Evolutionary conservation across 441 rosid species (phyloP), one percentile per base, ranked within the genome.

Genomic region (California macrophylla): DNA sequence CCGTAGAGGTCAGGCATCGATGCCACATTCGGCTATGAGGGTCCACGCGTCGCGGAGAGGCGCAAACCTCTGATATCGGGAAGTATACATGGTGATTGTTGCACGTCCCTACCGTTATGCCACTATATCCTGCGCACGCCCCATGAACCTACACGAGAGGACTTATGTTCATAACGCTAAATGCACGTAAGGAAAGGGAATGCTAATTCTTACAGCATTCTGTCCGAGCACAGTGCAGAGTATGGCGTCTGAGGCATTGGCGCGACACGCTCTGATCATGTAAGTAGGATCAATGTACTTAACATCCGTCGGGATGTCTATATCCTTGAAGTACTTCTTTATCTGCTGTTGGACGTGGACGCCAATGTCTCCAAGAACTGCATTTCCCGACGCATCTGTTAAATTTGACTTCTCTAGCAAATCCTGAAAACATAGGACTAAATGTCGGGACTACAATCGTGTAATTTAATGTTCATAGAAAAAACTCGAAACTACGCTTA

Each of bases 341-440:
- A 50, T 45, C 54, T 45, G 52, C 13, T 92, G 98, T 77, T 94
- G 98, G 71, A 92, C 79, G 81, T 83, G 85, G 6, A 94, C 97
- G 73, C 97, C 97, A 36, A 92, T 68, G 79, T 94, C 97, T 67
- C 98, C 87, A 34, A 94, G 70, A 40, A 94, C 84, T 54, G 75
- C 63, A 81, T 94, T 94, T 72, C 98, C 98, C 21, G 98, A 94
- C 71, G 97, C 97, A 85, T 92, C 98, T 45, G 69, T 92, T 10
- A 97, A 97, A 73, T 92, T 94, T 28, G 93, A 91, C 85, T 83
- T 87, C 86, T 86, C 66, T 3, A 94, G 81, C 26, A 88, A 85
- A 79, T 81, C 81, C 98, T 94, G 84, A 24, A 58, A 23, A 68
- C 8, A 20, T 2, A n/a, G 4, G 60, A 70, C 72, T 10, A 71